Conservation (phyloP, 1,284 basidiomycete genomes). For the Rhodotorula sp. region DNA sequence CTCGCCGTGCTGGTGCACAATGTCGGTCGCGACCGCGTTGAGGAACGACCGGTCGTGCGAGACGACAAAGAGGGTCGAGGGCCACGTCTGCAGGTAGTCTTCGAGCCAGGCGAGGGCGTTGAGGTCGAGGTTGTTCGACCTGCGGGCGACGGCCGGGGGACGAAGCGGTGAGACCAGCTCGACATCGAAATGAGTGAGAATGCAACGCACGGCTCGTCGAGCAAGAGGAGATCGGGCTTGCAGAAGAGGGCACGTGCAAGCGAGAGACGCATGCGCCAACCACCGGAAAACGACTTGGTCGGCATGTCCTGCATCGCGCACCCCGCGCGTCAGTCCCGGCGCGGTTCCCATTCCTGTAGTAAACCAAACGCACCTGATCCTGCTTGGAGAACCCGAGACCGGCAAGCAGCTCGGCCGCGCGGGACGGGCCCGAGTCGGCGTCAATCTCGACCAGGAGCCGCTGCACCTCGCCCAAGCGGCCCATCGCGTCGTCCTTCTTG, state of each 20-base stretch:
- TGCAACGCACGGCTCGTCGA: slow-evolving; percentile 65
- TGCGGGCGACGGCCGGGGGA: slow-evolving; percentile 50
- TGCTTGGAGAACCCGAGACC: slow-evolving; percentile 88
- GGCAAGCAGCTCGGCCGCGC: slow-evolving; percentile 85
- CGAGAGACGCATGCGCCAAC: slow-evolving; percentile 71
- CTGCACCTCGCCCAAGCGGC: slow-evolving; percentile 88
- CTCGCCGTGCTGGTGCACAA: slow-evolving; percentile 93
- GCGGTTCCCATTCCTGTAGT: not conserved
- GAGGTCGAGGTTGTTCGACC: slow-evolving; percentile 89
- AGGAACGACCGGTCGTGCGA: slow-evolving; percentile 99
- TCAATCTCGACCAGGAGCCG: slow-evolving; percentile 92
- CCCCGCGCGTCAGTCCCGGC: slow-evolving; percentile 11
- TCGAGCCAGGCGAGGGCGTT: slow-evolving; percentile 61
- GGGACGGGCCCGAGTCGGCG: slow-evolving; percentile 90
- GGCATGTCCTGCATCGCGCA: slow-evolving; percentile 36
- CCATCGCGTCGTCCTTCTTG: slow-evolving; percentile 76
- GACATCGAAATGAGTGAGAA: too few species aligned
- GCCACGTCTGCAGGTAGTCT: slow-evolving; percentile 97
- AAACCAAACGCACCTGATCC: slow-evolving; percentile 67
- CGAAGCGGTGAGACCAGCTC: too few species aligned
- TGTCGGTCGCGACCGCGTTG: slow-evolving; percentile 67
- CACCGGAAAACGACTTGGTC: slow-evolving; percentile 85
- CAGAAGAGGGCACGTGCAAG: slow-evolving; percentile 77
- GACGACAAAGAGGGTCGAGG: slow-evolving; percentile 90
- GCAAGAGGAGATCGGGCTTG: slow-evolving; percentile 70